These are phyloP conservation scores for Xylaria longipes DNA, from an alignment of 495 filamentous ascomycete species.

Conservation along the genomic window DNA sequence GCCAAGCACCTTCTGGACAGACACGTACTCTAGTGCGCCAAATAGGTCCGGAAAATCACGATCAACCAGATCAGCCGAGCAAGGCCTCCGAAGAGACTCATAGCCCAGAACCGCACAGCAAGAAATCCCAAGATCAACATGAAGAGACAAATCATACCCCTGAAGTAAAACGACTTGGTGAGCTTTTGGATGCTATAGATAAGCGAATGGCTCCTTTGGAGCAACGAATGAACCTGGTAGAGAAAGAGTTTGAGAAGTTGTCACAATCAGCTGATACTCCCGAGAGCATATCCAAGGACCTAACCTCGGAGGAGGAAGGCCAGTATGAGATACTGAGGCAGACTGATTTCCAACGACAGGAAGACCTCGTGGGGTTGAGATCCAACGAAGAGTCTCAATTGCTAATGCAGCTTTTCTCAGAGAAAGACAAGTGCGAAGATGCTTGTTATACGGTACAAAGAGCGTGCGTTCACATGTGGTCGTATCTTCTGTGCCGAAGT, in stretches of 20 bases:
- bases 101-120: background rate
- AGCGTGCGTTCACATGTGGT: constrained; percentile 28
- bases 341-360: constrained; percentile 24
- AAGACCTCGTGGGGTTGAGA: constrained; percentile 21
- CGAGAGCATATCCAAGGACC: constrained; percentile 13
- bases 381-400: constrained; percentile 4
- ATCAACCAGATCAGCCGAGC: background rate
- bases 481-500: constrained; percentile 17
- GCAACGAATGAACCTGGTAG: constrained; percentile 11
- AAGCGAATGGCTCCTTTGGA: constrained; percentile 18
- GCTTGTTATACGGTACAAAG: constrained; percentile 27
- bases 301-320: constrained; percentile 5
- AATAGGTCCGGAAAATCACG: background rate
- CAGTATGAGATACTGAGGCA: constrained; percentile 24
- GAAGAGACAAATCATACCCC: background rate
- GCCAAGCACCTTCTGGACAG: background rate
- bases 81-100: constrained; percentile 9
- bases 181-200: constrained; percentile 11
- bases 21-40: background rate
- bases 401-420: constrained; percentile 25
- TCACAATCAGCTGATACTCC: constrained; percentile 6
- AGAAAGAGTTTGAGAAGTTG: constrained; percentile 20
- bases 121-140: background rate
- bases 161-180: constrained; percentile 15
- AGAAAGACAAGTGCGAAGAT: constrained; percentile 22